Evolutionary conservation across 2,329 filamentous ascomycete species (phyloP).

Genomic region (Sclerotiophoma versabilis): DNA sequence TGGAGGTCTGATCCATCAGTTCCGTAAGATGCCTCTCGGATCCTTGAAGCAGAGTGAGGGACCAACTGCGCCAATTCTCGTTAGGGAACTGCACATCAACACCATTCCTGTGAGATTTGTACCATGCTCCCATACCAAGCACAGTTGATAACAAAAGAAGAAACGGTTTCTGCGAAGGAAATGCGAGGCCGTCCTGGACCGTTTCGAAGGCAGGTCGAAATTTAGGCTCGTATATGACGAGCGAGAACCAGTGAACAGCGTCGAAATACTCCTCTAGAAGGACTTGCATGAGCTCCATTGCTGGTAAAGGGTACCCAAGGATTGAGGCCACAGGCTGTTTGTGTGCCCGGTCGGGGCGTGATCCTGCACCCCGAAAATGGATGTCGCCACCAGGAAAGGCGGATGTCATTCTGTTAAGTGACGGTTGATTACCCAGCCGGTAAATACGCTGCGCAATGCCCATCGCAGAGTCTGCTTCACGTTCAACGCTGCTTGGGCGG

Average conservation of each 20-base stretch:
- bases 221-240: constrained; percentile 53
- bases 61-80: constrained; percentile 25
- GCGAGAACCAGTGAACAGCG: constrained; percentile 55
- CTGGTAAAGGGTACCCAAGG: constrained; percentile 34
- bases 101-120: constrained; percentile 38
- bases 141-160: constrained; percentile 49
- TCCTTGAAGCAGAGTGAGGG: constrained; percentile 29
- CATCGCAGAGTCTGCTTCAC: constrained; percentile 45
- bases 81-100: constrained; percentile 6
- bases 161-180: constrained; percentile 47
- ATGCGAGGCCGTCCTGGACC: constrained; percentile 45
- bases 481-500: constrained; percentile 4
- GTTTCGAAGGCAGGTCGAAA: constrained; percentile 47
- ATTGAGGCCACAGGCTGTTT: constrained; percentile 27
- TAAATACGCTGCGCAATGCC: constrained; percentile 45
- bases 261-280: constrained; percentile 53
- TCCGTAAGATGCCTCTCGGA: constrained; percentile 49
- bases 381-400: constrained; percentile 46
- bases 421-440: constrained; percentile 34
- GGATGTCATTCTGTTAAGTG: constrained; percentile 42
- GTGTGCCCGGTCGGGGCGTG: constrained; percentile 20
- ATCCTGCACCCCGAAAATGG: background rate
- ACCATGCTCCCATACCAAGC: constrained; percentile 51
- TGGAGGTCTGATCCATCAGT: constrained; percentile 51
- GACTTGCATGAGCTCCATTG: constrained; percentile 34